Base-by-base conservation (phyloP, 345 rosid genomes). In the Pelargonium nanum region DNA sequence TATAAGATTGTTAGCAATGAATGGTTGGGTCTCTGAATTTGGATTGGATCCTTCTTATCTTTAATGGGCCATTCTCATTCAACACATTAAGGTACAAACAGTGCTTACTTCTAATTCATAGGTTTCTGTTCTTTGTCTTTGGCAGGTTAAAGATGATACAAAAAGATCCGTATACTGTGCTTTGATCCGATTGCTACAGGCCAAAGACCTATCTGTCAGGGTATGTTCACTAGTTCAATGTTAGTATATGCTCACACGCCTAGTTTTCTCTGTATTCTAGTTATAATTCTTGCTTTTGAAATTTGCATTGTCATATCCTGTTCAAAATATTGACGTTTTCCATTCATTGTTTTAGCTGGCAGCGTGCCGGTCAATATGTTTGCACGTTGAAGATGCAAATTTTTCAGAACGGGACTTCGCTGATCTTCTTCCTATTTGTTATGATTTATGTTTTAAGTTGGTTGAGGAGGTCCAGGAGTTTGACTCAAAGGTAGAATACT, bases 401-500 rank as follows among this genome's bases (percentile, higher is more conserved):
- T 93, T 93, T 58, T 80, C 89, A 45, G 85, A 87, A 67, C 73
- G 59, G 63, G 80, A 75, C 61, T 93, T 93, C 69, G 62, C 70
- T 26, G 97, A 93, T 83, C 92, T 93, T 66, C 94, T 93, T 78
- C 94, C 96, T 51, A 58, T 80, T 59, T 89, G 99, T 70, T 93
- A 88, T 84, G 88, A 82, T 64, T 82, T 86, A 56, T 89, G 97
- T 77, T 89, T 93, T 77, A 84, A 83, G 75, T 66, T 93, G 83
- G 76, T 89, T 48, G 96, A 87, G 68, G 99, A 89, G 61, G 97
- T 87, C 73, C 91, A 89, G 67, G 97, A 93, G 80, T 93, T 93
- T 69, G 99, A 93, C 76, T 93, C 97, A 13, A 93, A 89, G 96
- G 99, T 93, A 75, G 21, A 53, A 26, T 52, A 54, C 22, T 55